Conservation (phyloP, 2,329 filamentous ascomycete genomes). For the Cadophora luteo-olivacea region DNA sequence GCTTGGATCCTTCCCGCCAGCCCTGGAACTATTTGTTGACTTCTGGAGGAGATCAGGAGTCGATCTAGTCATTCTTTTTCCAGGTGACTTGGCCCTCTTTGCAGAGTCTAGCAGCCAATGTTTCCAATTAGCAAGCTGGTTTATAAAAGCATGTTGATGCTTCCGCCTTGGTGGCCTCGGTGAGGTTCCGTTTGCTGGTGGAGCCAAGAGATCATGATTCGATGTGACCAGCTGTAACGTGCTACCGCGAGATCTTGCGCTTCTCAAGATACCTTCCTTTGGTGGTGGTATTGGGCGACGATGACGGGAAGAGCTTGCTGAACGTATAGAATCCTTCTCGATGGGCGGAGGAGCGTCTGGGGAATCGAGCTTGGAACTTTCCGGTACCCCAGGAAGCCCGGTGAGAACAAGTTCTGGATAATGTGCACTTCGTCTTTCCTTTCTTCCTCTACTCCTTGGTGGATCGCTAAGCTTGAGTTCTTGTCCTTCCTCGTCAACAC, state of each 20-base stretch:
- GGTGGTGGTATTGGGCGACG: slow-evolving; percentile 81
- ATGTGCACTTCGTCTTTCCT: slow-evolving; percentile 75
- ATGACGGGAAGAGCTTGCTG: slow-evolving; percentile 77
- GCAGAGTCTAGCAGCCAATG: slow-evolving; percentile 76
- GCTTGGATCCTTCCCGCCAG: slow-evolving; percentile 58
- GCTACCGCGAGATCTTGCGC: slow-evolving; percentile 78
- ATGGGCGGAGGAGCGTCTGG: slow-evolving; percentile 69
- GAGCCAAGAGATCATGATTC: slow-evolving; percentile 65
- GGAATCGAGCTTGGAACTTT: slow-evolving; percentile 52
- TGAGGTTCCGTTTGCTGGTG: slow-evolving; percentile 48
- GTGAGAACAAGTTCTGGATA: slow-evolving; percentile 68
- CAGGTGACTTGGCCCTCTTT: slow-evolving; percentile 66
- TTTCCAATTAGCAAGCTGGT: slow-evolving; percentile 71
- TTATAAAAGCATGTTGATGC: slow-evolving; percentile 68
- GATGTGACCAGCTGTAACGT: slow-evolving; percentile 83
- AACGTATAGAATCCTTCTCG: slow-evolving; percentile 80
- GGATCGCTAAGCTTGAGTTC: slow-evolving; percentile 54
- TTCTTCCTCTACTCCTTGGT: slow-evolving; percentile 76
- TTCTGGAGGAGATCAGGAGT: slow-evolving; percentile 64
- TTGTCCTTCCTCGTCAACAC: slow-evolving; percentile 78
- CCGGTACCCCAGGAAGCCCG: slow-evolving; percentile 79
- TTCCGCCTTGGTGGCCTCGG: slow-evolving; percentile 53
- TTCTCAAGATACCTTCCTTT: slow-evolving; percentile 76
- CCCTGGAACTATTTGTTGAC: slow-evolving; percentile 49
- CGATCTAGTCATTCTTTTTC: slow-evolving; percentile 50